A percentile compares a stretch with the other conserved stretches of the same genome.
These are phyloP conservation scores for Fusarium nelsonii DNA, from an alignment of 2,329 filamentous ascomycete genomes.

Conservation along the genomic window DNA sequence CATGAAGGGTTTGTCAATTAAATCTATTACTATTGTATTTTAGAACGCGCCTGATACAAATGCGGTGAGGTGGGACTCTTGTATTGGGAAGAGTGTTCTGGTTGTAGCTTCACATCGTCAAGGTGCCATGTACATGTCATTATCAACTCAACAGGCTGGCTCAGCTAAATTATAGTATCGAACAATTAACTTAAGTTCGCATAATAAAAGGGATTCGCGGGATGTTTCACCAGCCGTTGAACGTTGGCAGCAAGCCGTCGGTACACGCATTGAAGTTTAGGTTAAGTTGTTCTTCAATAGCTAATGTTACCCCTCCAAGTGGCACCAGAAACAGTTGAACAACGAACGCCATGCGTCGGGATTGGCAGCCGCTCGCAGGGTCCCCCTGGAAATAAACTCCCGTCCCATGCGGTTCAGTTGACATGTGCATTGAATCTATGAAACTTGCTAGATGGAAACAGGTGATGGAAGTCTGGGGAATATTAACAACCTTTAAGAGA, in stretches of 20 bases:
- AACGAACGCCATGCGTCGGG: slow-evolving; percentile 30
- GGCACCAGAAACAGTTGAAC: slow-evolving; percentile 21
- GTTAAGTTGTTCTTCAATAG: neutral
- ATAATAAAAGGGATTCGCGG: slow-evolving; percentile 20
- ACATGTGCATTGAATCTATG: slow-evolving; percentile 25
- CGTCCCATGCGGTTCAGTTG: slow-evolving; percentile 12
- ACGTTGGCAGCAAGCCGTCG: slow-evolving; percentile 4
- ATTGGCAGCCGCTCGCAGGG: slow-evolving; percentile 37
- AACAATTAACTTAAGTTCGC: neutral
- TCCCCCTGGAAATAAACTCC: slow-evolving; percentile 29
- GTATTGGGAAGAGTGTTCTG: neutral
- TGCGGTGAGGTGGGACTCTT: too few species aligned
- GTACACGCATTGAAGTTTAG: slow-evolving; percentile 4
- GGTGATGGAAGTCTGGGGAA: neutral
- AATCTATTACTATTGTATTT: neutral
- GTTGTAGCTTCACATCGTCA: too few species aligned
- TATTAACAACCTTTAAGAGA: neutral
- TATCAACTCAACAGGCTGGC: neutral
- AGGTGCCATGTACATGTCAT: neutral
- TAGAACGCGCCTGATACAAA: too few species aligned
- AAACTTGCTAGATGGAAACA: slow-evolving; percentile 8
- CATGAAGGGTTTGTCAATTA: neutral
- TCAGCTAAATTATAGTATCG: neutral
- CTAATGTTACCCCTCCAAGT: slow-evolving; percentile 6
- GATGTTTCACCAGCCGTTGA: slow-evolving; percentile 23